These are phyloP conservation scores for Colletotrichum aenigma DNA, from an alignment of 2,329 filamentous ascomycete genomes.

Conservation along the genomic window DNA sequence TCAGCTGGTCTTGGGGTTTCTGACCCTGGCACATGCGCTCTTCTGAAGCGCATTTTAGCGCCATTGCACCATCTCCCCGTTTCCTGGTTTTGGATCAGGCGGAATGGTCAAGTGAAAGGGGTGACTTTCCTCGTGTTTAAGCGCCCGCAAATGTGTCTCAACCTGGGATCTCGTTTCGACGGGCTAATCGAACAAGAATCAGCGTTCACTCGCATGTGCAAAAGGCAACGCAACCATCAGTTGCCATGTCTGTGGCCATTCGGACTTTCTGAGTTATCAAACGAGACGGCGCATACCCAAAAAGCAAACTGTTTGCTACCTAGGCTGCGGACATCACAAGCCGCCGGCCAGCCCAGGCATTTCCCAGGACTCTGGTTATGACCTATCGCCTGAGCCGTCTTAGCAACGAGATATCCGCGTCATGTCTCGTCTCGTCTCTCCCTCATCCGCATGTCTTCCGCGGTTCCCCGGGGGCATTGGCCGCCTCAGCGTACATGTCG, in stretches of 20 bases:
- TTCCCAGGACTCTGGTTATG: background rate
- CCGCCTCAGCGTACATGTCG: background rate
- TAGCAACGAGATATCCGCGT: constrained; percentile 1
- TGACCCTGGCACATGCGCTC: background rate
- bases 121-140: background rate
- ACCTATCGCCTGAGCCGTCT: background rate
- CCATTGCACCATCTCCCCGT: constrained; percentile 4
- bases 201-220: background rate
- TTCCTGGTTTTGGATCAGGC: constrained; percentile 10
- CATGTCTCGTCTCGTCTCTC: constrained; percentile 19
- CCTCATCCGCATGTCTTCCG: constrained; percentile 5
- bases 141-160: constrained; percentile 9
- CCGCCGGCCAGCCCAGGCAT: background rate
- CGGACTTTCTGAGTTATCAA: background rate
- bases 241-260: background rate
- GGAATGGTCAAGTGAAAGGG: constrained; percentile 8
- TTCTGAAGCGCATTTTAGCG: background rate
- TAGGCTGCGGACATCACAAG: background rate
- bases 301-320: background rate
- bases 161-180: constrained; percentile 12
- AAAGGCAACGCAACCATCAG: background rate
- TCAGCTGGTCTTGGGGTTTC: background rate
- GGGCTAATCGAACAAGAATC: background rate
- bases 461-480: constrained; percentile 13
- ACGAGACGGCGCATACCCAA: background rate